Conservation (phyloP, 2,329 filamentous ascomycete genomes). For the Nigrospora osmanthi region DNA sequence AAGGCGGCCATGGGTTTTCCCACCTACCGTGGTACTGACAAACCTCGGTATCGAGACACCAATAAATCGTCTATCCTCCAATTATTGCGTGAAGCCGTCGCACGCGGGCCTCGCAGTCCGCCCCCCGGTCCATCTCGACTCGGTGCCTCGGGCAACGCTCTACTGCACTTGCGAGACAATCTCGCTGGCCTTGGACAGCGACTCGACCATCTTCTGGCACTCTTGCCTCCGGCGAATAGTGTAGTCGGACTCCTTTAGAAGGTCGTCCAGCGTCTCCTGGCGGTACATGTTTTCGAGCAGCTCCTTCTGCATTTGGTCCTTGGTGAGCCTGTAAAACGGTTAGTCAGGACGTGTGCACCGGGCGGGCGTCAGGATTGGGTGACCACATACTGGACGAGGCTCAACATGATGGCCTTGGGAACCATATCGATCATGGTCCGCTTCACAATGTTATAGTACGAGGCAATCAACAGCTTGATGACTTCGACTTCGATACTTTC, state of each 20-base stretch:
- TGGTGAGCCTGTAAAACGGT: slow-evolving; percentile 61
- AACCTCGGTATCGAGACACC: too few species aligned
- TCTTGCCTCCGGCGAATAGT: slow-evolving; percentile 92
- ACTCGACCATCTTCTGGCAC: slow-evolving; percentile 99
- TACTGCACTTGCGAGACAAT: slow-evolving; percentile 81
- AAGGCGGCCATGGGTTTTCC: too few species aligned
- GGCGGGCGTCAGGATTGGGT: background rate
- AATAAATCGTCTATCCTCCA: too few species aligned
- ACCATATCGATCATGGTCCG: slow-evolving; percentile 99
- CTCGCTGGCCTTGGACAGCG: slow-evolving; percentile 79
- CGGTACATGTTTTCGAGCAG: slow-evolving; percentile 97
- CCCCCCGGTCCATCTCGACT: too few species aligned
- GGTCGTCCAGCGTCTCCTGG: slow-evolving; percentile 78
- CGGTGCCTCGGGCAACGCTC: background rate
- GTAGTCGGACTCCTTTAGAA: slow-evolving; percentile 97
- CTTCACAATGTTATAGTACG: slow-evolving; percentile 97
- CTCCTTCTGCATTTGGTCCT: slow-evolving; percentile 97
- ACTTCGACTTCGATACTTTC: slow-evolving; percentile 96
- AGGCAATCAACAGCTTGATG: slow-evolving; percentile 93
- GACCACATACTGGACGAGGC: slow-evolving; percentile 75
- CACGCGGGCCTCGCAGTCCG: too few species aligned
- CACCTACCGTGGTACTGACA: too few species aligned
- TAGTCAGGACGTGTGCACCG: background rate
- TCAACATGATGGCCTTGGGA: slow-evolving; percentile 98
- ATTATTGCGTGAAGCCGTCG: too few species aligned